Base-by-base conservation (phyloP, 2,329 filamentous ascomycete species). In the Thelonectria rubi region DNA sequence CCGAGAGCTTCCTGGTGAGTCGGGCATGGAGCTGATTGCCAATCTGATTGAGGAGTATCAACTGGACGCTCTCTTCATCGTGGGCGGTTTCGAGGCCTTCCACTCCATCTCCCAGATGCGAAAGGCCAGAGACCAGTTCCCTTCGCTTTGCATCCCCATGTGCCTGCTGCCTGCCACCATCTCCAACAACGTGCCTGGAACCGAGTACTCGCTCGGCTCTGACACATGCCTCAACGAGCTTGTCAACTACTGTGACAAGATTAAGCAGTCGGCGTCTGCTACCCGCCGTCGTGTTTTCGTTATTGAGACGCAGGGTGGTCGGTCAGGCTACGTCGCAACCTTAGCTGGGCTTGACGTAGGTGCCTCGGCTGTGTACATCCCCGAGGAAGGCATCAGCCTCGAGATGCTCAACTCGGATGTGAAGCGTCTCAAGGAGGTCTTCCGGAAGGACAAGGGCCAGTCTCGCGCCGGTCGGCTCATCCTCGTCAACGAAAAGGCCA, bases 171-270 rank as follows among this genome's bases (percentile, higher is more conserved):
- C 95, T 0, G 95, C 95, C n/a, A 99, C 95, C 10, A 94, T 99
- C 70, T 97, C 93, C 67, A 99, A 99, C 84, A 99, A 99, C 76
- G 95, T 99, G 5, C 95, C 95, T 0, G 95, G 95, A 40, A 97
- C 94, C 0, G 95, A 99, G 78, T 98, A 97, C 81, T 97, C 93
- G 1, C 87, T 99, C 47, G 95, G 95, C 45, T 97, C 93, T 32
- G 95, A 99, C 73, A 99, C 95, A 1, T 98, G 95, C 74, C 82
- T 99, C 65, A 99, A 99, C 80, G 93, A 97, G 57, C 84, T 99
- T 40, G 93, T 97, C 65, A 87, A 90, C 69, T 99, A 97, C 80
- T 97, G 94, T 76, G 95, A 99, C 82, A 94, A 94, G 73, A 97
- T 98, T 79, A 93, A 96, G 78, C 95, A 98, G 77, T 97, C 94